These are phyloP conservation scores for Pelargonium citronellum DNA, from an alignment of 441 rosid genomes.

Conservation along the genomic window DNA sequence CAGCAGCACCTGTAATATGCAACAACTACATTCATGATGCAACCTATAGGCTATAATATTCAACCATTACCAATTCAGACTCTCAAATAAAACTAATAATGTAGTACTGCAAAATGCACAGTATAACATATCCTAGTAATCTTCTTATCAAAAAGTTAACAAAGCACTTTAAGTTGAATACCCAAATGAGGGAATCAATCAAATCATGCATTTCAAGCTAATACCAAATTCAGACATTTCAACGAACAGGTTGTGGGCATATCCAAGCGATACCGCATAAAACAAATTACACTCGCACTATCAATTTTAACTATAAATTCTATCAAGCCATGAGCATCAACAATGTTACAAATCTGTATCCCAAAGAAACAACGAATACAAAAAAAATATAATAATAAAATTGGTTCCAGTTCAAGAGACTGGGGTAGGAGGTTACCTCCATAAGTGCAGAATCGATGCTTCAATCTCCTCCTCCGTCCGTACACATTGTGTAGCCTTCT, in stretches of 20 bases:
- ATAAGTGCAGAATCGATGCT: no score
- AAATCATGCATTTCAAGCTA: neutral
- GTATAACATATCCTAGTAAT: neutral
- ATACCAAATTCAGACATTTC: constrained; percentile 1
- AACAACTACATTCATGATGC: no score
- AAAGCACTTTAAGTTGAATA: neutral
- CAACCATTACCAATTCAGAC: no score
- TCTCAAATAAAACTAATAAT: neutral
- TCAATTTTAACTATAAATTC: neutral
- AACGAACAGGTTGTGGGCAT: neutral
- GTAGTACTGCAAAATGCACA: neutral
- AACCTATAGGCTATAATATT: no score
- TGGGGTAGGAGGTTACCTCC: no score
- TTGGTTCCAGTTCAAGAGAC: no score
- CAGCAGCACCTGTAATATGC: no score
- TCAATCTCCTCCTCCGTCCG: no score
- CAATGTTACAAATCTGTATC: no score
- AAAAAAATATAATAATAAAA: no score
- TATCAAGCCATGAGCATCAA: neutral
- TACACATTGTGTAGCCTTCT: no score
- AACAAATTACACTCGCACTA: neutral
- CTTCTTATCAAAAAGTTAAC: neutral
- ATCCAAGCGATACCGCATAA: neutral
- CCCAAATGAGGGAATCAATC: neutral
- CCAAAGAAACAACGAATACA: no score